These are phyloP conservation scores for Ogataea pignaliae DNA, from an alignment of 805 yeast species.

Conservation along the genomic window DNA sequence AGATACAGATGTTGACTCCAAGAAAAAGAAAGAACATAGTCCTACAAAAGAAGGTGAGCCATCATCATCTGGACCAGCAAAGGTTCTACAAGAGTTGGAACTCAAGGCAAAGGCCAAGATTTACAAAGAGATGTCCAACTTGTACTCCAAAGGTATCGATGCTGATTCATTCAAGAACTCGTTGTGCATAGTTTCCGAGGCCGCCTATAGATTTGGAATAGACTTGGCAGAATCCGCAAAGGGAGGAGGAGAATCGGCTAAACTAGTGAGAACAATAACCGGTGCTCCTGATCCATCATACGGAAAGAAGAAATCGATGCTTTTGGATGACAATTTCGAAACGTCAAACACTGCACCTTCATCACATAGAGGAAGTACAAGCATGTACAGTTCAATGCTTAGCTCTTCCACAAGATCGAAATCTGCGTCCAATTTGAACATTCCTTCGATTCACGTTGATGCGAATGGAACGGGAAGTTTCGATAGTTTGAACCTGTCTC, in stretches of 20 bases:
- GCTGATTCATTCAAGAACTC: constrained; percentile 27
- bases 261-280: constrained; percentile 37
- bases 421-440: constrained; percentile 1
- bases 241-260: constrained; percentile 34
- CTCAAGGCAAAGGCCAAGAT: constrained; percentile 23
- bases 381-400: neutral
- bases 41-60: constrained; percentile 6
- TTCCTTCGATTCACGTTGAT: constrained; percentile 16
- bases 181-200: constrained; percentile 27
- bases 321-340: constrained; percentile 16
- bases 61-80: constrained; percentile 17
- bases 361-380: too few species aligned
- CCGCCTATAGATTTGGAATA: constrained; percentile 30
- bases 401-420: constrained; percentile 1
- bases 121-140: constrained; percentile 19
- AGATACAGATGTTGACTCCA: constrained; percentile 7
- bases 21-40: constrained; percentile 3
- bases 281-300: constrained; percentile 33
- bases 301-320: constrained; percentile 27
- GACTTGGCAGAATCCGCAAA: constrained; percentile 34
- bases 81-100: constrained; percentile 22
- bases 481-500: neutral
- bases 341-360: neutral
- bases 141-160: constrained; percentile 20
- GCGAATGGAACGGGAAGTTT: neutral